Evolutionary conservation across 2,329 filamentous ascomycete species (phyloP).

Genomic region (Colletotrichum salicis): DNA sequence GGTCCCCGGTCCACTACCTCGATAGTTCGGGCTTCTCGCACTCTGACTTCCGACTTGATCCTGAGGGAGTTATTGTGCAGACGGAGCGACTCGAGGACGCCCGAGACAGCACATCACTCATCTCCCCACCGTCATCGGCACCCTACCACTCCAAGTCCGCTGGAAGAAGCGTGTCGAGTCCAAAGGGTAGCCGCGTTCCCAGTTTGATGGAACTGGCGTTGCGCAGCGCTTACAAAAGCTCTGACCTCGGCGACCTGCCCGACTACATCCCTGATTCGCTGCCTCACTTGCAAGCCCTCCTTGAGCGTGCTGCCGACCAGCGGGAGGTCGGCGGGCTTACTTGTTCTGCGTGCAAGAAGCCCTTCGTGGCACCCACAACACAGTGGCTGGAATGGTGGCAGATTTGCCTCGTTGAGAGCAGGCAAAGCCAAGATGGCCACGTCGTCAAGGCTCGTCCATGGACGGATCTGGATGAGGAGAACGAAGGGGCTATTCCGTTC

Average conservation of each 20-base stretch:
- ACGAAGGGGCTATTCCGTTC: slow-evolving; percentile 57
- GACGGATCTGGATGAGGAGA: slow-evolving; percentile 36
- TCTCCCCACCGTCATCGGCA: slow-evolving; percentile 33
- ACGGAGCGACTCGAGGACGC: slow-evolving; percentile 14
- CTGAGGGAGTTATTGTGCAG: slow-evolving; percentile 26
- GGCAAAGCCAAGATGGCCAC: background rate
- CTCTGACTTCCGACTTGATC: slow-evolving; percentile 40
- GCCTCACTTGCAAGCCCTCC: slow-evolving; percentile 50
- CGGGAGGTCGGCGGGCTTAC: slow-evolving; percentile 59
- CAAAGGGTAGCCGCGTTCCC: slow-evolving; percentile 50
- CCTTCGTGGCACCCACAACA: slow-evolving; percentile 60
- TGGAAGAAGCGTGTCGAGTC: slow-evolving; percentile 4
- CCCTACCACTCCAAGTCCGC: slow-evolving; percentile 34
- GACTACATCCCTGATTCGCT: slow-evolving; percentile 55
- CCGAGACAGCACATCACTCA: slow-evolving; percentile 19
- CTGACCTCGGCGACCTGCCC: slow-evolving; percentile 54
- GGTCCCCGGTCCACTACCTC: slow-evolving; percentile 44
- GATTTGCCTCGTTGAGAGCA: slow-evolving; percentile 38
- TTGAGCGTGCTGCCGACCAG: slow-evolving; percentile 53
- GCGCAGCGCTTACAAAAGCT: slow-evolving; percentile 55
- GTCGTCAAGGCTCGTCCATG: slow-evolving; percentile 22
- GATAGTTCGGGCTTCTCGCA: slow-evolving; percentile 38
- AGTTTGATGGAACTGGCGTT: slow-evolving; percentile 64
- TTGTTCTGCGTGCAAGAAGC: slow-evolving; percentile 63
- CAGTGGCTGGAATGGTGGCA: slow-evolving; percentile 74